Evolutionary conservation across 1,284 basidiomycete genomes (phyloP).

Genomic region (Trichosporon sp.): DNA sequence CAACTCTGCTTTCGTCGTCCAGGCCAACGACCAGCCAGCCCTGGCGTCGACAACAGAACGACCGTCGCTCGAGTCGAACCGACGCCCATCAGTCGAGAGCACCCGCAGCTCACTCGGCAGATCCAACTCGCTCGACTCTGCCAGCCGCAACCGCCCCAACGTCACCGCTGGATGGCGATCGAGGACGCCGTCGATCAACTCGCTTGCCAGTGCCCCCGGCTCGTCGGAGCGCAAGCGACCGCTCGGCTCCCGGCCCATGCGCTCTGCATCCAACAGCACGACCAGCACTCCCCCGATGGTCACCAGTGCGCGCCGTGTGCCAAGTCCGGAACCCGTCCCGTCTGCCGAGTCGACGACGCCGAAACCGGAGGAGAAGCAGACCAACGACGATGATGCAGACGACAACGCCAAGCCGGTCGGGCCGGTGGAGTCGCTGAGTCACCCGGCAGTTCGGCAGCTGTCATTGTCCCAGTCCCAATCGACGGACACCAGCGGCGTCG

Average conservation of each 20-base stretch:
- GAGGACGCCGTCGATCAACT: conserved; percentile 12
- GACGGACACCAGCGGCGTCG: conserved; percentile 7
- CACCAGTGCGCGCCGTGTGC: neutral
- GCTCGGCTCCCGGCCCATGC: conserved; percentile 1
- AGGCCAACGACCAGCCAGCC: neutral
- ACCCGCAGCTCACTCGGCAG: neutral
- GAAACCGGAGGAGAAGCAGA: neutral
- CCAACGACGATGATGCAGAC: neutral
- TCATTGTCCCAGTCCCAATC: conserved; percentile 23
- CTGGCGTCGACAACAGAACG: neutral
- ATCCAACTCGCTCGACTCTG: conserved; percentile 14
- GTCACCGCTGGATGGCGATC: neutral
- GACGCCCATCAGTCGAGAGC: conserved; percentile 1
- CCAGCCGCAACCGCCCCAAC: neutral
- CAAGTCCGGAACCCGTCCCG: neutral
- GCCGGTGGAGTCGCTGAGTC: neutral
- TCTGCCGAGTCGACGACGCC: conserved; percentile 14
- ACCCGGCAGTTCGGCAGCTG: neutral
- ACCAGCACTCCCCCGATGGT: conserved; percentile 1
- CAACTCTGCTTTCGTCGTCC: neutral
- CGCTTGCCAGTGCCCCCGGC: neutral
- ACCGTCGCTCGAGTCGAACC: neutral
- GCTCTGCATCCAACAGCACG: neutral
- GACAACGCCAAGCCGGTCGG: conserved; percentile 1
- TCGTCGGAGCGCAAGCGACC: conserved; percentile 5